Evolutionary conservation across 371 early-diverging fungal genomes (phyloP).

Genomic region (Dichotomocladium elegans): DNA sequence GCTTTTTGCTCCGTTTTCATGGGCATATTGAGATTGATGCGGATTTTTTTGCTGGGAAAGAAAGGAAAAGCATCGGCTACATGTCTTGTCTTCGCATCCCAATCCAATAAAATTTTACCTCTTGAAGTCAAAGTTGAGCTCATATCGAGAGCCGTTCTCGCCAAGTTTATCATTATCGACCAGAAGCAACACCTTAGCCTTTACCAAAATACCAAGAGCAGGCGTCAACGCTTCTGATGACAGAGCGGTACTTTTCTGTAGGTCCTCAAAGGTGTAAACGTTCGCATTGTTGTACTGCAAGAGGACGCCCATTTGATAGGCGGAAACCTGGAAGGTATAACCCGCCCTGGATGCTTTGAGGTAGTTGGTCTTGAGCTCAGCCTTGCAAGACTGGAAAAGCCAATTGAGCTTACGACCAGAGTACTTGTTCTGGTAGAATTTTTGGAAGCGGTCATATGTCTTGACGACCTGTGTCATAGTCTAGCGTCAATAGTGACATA

Average conservation of each 20-base stretch:
- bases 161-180: constrained; percentile 49
- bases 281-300: constrained; percentile 75
- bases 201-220: constrained; percentile 73
- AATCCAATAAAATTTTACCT: constrained; percentile 31
- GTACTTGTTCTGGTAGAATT: constrained; percentile 81
- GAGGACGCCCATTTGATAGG: constrained; percentile 89
- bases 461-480: constrained; percentile 51
- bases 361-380: constrained; percentile 84
- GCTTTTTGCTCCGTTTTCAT: constrained; percentile 83
- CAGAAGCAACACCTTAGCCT: constrained; percentile 73
- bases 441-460: constrained; percentile 77
- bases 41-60: constrained; percentile 68
- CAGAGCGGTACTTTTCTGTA: constrained; percentile 68
- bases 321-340: constrained; percentile 77
- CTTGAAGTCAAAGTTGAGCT: constrained; percentile 84
- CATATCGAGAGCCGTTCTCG: constrained; percentile 54
- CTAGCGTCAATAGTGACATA: background rate
- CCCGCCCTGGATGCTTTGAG: constrained; percentile 63
- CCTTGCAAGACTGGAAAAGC: constrained; percentile 88
- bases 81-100: background rate
- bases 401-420: constrained; percentile 85
- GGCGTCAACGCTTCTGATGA: constrained; percentile 63
- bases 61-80: background rate
- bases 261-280: constrained; percentile 62
- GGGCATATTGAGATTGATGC: constrained; percentile 80